Base-by-base conservation (phyloP, 306 rosid genomes). In the Bauhinia variegata region DNA sequence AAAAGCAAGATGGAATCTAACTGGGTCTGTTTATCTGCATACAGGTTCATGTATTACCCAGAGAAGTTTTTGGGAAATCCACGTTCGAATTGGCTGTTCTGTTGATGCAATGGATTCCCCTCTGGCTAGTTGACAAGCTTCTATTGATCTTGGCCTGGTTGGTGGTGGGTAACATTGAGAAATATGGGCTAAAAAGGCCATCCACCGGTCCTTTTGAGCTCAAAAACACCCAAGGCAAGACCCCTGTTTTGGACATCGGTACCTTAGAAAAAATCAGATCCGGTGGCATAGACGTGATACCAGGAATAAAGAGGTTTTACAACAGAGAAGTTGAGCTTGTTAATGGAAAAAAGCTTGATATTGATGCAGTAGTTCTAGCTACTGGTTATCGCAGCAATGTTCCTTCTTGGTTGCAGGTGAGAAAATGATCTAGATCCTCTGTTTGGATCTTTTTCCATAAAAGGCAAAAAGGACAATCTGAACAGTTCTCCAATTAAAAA, bases 391-490 rank as follows among this genome's bases (percentile, higher is more conserved):
- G 95, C 28, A 93, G 99, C 87, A 93, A 90, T 28, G 99, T 93
- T 46, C 99, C 99, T n/a, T 83, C 65, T 55, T 93, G 99, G 99
- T 95, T 93, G 4, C 85, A 85, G 97, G 97, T 91, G 79, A 86
- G 87, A 83, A 61, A 51, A 46, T 46, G 71, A 49, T 75, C 51
- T 34, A 18, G 10, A 34, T 37, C 30, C 23, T 74, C 17, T 54
- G 52, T 14, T 51, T 36, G 31, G 2, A 54, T 13, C 52, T 48
- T 42, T 64, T 30, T 7, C 6, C 50, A 5, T 32, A 0, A 13
- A 12, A 38, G 32, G 8, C 0, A 7, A 31, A 64, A 48, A 10
- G 11, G n/a, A 11, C 16, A 7, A 34, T 61, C 32, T 42, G 2
- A 14, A 13, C 37, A 23, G 66, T 64, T 63, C 31, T 28, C 18